Percentiles rank a stretch among this genome's conserved stretches.
Evolutionary conservation across 2,329 filamentous ascomycete species (phyloP).

Genomic region (Colletotrichum caudatum): DNA sequence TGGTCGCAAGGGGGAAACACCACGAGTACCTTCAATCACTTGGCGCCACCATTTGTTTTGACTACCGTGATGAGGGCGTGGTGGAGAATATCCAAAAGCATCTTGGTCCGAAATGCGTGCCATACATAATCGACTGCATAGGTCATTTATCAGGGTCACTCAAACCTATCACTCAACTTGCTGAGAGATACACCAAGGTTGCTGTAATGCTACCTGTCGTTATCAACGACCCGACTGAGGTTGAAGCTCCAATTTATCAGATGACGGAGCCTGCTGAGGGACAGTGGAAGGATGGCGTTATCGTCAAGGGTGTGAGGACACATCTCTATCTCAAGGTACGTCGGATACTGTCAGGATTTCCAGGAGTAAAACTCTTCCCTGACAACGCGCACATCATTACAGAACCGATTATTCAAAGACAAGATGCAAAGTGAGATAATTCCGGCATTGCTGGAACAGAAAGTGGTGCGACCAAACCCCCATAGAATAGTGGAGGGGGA

Average conservation of each 20-base stretch:
- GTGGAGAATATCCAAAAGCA: constrained; percentile 51
- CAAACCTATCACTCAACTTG: constrained; percentile 62
- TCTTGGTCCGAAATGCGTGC: constrained; percentile 48
- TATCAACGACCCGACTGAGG: constrained; percentile 62
- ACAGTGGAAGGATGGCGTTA: constrained; percentile 65
- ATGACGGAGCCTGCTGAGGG: constrained; percentile 61
- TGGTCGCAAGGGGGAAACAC: constrained; percentile 59
- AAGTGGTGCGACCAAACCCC: constrained; percentile 56
- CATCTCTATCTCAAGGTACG: constrained; percentile 64
- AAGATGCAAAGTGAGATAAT: constrained; percentile 68
- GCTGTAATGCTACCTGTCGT: constrained; percentile 72
- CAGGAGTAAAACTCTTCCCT: background rate
- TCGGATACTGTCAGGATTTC: background rate
- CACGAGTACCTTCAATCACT: constrained; percentile 57
- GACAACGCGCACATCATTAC: background rate
- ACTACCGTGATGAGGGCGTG: constrained; percentile 57
- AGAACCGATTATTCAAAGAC: constrained; percentile 68
- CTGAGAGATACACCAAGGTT: constrained; percentile 61
- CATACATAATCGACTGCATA: constrained; percentile 68
- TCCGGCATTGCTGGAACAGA: constrained; percentile 57
- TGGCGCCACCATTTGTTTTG: constrained; percentile 61
- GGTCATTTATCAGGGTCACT: constrained; percentile 61
- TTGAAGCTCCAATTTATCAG: constrained; percentile 62
- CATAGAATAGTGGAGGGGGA: constrained; percentile 57
- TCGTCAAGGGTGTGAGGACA: constrained; percentile 65